These are phyloP conservation scores for Sporothrix brasiliensis DNA, from an alignment of 2,329 filamentous ascomycete genomes.

Conservation along the genomic window DNA sequence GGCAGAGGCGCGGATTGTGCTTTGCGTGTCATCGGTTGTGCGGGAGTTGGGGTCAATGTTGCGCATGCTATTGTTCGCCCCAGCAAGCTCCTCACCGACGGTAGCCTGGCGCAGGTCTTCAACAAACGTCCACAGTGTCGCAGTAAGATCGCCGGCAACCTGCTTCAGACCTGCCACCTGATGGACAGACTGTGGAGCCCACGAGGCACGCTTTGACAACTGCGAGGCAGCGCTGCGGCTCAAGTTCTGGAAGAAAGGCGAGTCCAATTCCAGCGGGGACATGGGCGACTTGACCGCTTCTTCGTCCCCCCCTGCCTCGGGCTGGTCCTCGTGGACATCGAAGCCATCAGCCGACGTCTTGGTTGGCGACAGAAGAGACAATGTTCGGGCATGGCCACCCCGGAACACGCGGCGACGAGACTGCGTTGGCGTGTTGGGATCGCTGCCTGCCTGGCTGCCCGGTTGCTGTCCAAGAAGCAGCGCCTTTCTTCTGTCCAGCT, in stretches of 20 bases:
- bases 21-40: slow-evolving; percentile 43
- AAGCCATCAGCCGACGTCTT: slow-evolving; percentile 50
- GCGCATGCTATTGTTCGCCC: slow-evolving; percentile 41
- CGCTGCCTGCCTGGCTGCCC: slow-evolving; percentile 40
- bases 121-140: slow-evolving; percentile 90
- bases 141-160: slow-evolving; percentile 84
- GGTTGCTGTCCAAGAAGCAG: slow-evolving; percentile 57
- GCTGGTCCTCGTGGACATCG: slow-evolving; percentile 47
- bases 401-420: slow-evolving; percentile 66
- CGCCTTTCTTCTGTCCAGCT: slow-evolving; percentile 74
- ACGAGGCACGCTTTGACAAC: slow-evolving; percentile 61
- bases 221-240: slow-evolving; percentile 44
- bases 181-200: slow-evolving; percentile 57
- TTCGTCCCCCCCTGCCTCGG: slow-evolving; percentile 43
- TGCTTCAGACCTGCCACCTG: slow-evolving; percentile 63
- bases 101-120: slow-evolving; percentile 95
- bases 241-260: slow-evolving; percentile 39
- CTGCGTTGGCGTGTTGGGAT: slow-evolving; percentile 42
- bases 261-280: slow-evolving; percentile 40
- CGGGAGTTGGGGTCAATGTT: slow-evolving; percentile 44
- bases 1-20: slow-evolving; percentile 52
- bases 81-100: slow-evolving; percentile 86
- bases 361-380: slow-evolving; percentile 80
- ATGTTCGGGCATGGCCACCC: slow-evolving; percentile 63
- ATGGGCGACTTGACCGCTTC: slow-evolving; percentile 42